Percentiles rank a stretch among this genome's conserved stretches.
Conservation (phyloP, 371 early-diverging fungal genomes). For the Zychaea mexicana region DNA sequence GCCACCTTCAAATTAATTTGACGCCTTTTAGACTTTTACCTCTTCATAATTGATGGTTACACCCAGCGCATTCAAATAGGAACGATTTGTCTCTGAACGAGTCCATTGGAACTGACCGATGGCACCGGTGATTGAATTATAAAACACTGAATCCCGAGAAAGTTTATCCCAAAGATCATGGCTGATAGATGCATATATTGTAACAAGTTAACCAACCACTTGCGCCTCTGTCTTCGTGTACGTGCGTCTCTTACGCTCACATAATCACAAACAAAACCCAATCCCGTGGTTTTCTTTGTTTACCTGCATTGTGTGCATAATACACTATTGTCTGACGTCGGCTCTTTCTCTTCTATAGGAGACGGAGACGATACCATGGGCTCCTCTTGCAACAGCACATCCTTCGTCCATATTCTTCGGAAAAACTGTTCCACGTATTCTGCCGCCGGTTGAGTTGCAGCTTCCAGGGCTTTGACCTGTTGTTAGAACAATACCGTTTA, state of each 20-base stretch:
- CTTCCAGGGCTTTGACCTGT: constrained; percentile 5
- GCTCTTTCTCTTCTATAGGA: background rate
- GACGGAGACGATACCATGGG: background rate
- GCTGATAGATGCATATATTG: constrained; percentile 12
- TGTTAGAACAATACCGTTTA: background rate
- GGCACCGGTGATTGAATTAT: constrained; percentile 50
- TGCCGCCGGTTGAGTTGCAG: constrained; percentile 4
- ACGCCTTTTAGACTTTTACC: background rate
- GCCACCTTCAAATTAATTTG: too few relatives aligned
- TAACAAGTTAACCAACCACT: too few relatives aligned
- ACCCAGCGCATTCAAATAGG: constrained; percentile 48
- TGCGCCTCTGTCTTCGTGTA: background rate
- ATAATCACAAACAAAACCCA: too few relatives aligned
- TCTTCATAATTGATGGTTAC: constrained; percentile 45
- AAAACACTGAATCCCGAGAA: constrained; percentile 52
- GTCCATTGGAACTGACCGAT: constrained; percentile 58
- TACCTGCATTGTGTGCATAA: constrained; percentile 36
- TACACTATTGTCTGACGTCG: background rate
- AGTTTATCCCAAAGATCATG: constrained; percentile 48
- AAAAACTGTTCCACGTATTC: constrained; percentile 4
- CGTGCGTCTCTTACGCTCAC: background rate
- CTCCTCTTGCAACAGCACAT: background rate
- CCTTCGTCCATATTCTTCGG: constrained; percentile 2
- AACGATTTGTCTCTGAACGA: constrained; percentile 51
- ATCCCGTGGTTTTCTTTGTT: background rate